Base-by-base conservation (phyloP, 164 flowering plant genomes). In the Kingdonia uniflora region DNA sequence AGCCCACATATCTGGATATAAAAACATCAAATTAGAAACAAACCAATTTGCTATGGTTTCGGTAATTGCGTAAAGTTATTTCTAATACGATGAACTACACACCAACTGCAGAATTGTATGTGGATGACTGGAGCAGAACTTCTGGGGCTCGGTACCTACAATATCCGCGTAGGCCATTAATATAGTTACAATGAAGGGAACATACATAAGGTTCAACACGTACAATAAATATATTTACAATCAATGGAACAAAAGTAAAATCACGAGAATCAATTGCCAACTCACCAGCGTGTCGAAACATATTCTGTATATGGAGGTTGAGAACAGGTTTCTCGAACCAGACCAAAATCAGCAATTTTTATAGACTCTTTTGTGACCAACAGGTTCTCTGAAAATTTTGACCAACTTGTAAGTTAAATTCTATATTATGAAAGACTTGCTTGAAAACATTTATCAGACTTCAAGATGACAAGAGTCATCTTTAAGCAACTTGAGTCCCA, bases 71-170 rank as follows among this genome's bases (percentile, higher is more conserved):
- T 2, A n/a, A 5, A 39, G 8, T 19, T 0, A 7, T 23, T n/a
- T 12, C 19, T 13, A 23, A 14, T 22, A 13, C 29, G 17, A 54
- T 6, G 5, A 23, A 53, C 29, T 19, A 71, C 96, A 68, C 46
- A 92, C 98, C 99, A 62, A 92, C 95, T 59, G 95, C 90, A 63
- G 88, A 70, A 64, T 70, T 69, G 68, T 92, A 92, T 1, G 65
- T 49, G 41, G 80, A 68, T 26, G 99, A 80, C 76, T 86, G 94
- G 15, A 92, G 87, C 58, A 88, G 74, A 57, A 92, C 91, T 65
- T 92, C 99, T 59, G 99, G 99, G 11, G 99, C 99, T 49, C 99
- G 79, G 57, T 92, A 92, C 98, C 98, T 92, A 70, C 51, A 42
- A 62, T 16, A 37, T 6, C 4, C 20, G 53, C 51, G 61, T 41